Base-by-base conservation (phyloP, 129 eudicot species). In the Arctium minus region DNA sequence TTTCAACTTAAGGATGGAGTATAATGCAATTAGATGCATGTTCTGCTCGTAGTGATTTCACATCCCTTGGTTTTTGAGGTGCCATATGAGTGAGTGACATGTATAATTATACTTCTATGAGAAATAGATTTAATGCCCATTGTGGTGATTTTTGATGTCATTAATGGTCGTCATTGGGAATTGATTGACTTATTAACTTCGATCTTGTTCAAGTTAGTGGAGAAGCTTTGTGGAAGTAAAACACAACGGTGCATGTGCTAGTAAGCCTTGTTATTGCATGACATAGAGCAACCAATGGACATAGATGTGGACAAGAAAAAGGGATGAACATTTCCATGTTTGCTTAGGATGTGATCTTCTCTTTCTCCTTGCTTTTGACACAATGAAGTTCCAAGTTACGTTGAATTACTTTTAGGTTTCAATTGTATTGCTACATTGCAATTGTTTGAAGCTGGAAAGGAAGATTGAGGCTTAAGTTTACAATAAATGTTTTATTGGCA, bases 361-460 rank as follows among this genome's bases (percentile, higher is more conserved):
- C 29, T 60, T 60, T 17, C 68, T 60, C 8, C 30, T 60, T 60
- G 68, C 8, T 60, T 60, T 60, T 60, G 29, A 60, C 29, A 1
- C 29, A 17, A 60, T 60, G 68, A 60, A 60, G 68, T 22, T 67
- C 13, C 13, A 67, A 67, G 71, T 67, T 18, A 67, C 33, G 18
- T 5, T 17, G 77, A 73, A 9, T 73, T 62, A 22, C 35, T 76
- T 53, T 76, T 76, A 60, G 80, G 80, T 56, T 76, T 76, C 38
- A 30, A 17, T n/a, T 33, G 9, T 39, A 17, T 73, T 73, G 76
- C 76, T 76, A 29, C n/a, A 76, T 76, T 39, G 46, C 79, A 42
- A 76, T 36, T 76, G 31, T 17, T 76, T 76, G 80, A 53, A 50
- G 35, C 32, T 76, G 30, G 44, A 31, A 46, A 48, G n/a, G 70